These are phyloP conservation scores for Yamadazyma triangularis DNA, from an alignment of 1,139 yeast species.

Conservation along the genomic window DNA sequence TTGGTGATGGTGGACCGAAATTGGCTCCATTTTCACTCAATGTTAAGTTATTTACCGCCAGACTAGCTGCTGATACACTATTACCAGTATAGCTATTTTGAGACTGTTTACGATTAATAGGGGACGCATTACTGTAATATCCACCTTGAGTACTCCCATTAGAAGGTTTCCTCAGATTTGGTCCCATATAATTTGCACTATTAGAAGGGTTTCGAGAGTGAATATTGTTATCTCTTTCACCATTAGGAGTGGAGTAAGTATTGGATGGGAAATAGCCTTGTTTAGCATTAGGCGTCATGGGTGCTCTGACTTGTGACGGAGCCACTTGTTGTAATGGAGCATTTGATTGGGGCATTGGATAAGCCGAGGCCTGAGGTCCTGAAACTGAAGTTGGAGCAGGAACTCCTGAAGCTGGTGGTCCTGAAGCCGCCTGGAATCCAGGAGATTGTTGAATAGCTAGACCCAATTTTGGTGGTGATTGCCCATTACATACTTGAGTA, in stretches of 20 bases:
- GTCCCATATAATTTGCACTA: slow-evolving; percentile 1
- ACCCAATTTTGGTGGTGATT: slow-evolving; percentile 10
- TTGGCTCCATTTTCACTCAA: slow-evolving; percentile 1
- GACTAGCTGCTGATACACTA: slow-evolving; percentile 10
- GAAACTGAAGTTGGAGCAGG: background rate
- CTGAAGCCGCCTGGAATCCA: slow-evolving; percentile 1
- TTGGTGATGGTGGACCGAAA: background rate
- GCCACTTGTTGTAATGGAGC: slow-evolving; percentile 1
- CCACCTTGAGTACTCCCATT: slow-evolving; percentile 2
- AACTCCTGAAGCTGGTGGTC: too few species aligned
- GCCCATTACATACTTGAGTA: slow-evolving; percentile 4
- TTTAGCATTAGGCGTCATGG: background rate
- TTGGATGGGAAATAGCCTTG: background rate
- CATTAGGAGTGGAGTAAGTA: background rate
- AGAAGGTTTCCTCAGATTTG: slow-evolving; percentile 5
- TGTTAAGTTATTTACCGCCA: slow-evolving; percentile 9
- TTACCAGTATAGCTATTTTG: slow-evolving; percentile 1
- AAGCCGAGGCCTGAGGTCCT: background rate
- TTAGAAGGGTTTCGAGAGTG: slow-evolving; percentile 1
- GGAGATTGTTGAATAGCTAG: slow-evolving; percentile 4
- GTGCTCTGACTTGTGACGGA: slow-evolving; percentile 1
- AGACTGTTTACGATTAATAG: background rate
- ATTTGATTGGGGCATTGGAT: background rate
- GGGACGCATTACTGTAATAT: slow-evolving; percentile 5
- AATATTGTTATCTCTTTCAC: background rate